Percentiles rank a stretch among this genome's conserved stretches.
phyloP scores from a whole-genome alignment of 306 rosid species.

The Urtica urens region DNA sequence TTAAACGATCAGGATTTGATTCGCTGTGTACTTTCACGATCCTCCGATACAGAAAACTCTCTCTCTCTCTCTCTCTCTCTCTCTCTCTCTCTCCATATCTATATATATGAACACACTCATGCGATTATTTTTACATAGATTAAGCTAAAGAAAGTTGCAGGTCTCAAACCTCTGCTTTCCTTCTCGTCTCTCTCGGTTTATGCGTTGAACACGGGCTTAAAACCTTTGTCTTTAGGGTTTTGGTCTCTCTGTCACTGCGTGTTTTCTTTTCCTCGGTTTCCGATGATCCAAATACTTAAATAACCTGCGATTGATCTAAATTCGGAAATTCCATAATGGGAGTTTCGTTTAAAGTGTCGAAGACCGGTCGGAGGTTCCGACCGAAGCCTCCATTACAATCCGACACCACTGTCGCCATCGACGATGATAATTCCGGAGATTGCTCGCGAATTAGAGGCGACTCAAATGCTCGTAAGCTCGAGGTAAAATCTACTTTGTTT shows the following conservation, averaged over 20 bases:
- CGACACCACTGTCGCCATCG: conserved; percentile 12
- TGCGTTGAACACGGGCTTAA: background rate
- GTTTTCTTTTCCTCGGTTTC: background rate
- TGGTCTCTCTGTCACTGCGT: background rate
- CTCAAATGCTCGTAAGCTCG: conserved; percentile 15
- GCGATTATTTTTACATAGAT: no score
- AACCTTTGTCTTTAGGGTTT: background rate
- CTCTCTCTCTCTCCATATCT: no score
- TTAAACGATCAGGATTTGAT: no score
- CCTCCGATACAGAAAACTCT: no score
- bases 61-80: no score
- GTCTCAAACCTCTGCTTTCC: background rate
- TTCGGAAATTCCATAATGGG: conserved; percentile 23
- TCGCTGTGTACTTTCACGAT: no score
- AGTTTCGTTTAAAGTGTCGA: conserved; percentile 45
- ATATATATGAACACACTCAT: no score
- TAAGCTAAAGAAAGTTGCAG: no score
- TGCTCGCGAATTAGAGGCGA: conserved; percentile 16
- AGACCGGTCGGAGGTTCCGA: conserved; percentile 36
- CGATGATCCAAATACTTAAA: conserved; percentile 11
- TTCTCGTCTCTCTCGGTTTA: background rate
- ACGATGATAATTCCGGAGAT: conserved; percentile 20
- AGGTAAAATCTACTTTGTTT: conserved; percentile 20
- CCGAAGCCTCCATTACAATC: conserved; percentile 27
- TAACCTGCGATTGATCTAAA: conserved; percentile 1